These are phyloP conservation scores for Hirsutella rhossiliensis DNA, from an alignment of 2,329 filamentous ascomycete genomes.

Conservation along the genomic window DNA sequence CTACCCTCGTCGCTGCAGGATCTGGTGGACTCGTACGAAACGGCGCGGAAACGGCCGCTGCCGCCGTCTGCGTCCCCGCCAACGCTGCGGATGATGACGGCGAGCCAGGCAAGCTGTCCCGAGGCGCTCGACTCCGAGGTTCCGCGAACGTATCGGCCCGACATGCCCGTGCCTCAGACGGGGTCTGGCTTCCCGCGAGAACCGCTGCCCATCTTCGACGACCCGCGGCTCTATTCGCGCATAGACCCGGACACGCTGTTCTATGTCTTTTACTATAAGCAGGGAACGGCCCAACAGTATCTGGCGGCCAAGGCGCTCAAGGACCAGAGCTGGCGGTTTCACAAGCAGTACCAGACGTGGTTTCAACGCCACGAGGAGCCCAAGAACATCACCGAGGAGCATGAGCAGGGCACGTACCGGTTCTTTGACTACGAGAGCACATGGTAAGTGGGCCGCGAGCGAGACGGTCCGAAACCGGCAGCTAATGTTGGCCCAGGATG, in stretches of 20 bases:
- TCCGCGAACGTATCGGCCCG: slow-evolving; percentile 73
- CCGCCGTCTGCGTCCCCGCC: slow-evolving; percentile 50
- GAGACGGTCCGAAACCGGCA: not conserved
- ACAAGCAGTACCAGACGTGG: slow-evolving; percentile 99
- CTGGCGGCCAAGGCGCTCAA: slow-evolving; percentile 94
- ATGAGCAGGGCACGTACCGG: slow-evolving; percentile 94
- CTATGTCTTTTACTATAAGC: slow-evolving; percentile 98
- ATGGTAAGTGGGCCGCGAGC: slow-evolving; percentile 50
- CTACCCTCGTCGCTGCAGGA: slow-evolving; percentile 82
- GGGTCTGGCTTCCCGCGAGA: slow-evolving; percentile 84
- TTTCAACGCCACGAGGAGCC: slow-evolving; percentile 98
- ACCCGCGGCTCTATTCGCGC: slow-evolving; percentile 73
- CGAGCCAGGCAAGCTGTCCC: slow-evolving; percentile 62
- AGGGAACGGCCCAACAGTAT: slow-evolving; percentile 91
- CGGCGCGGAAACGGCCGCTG: slow-evolving; percentile 58
- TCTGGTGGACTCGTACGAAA: slow-evolving; percentile 81
- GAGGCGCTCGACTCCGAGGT: slow-evolving; percentile 70
- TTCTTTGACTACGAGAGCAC: slow-evolving; percentile 99
- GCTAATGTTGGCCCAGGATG: slow-evolving; percentile 57
- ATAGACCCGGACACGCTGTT: slow-evolving; percentile 96
- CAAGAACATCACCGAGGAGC: slow-evolving; percentile 97
- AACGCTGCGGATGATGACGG: slow-evolving; percentile 61
- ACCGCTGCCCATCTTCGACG: slow-evolving; percentile 82
- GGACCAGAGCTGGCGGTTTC: slow-evolving; percentile 96
- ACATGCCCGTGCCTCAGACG: slow-evolving; percentile 62